Evolutionary conservation across 768 basidiomycete species (phyloP), one percentile per base, ranked within the genome.

Genomic region (Mycena leptocephala): DNA sequence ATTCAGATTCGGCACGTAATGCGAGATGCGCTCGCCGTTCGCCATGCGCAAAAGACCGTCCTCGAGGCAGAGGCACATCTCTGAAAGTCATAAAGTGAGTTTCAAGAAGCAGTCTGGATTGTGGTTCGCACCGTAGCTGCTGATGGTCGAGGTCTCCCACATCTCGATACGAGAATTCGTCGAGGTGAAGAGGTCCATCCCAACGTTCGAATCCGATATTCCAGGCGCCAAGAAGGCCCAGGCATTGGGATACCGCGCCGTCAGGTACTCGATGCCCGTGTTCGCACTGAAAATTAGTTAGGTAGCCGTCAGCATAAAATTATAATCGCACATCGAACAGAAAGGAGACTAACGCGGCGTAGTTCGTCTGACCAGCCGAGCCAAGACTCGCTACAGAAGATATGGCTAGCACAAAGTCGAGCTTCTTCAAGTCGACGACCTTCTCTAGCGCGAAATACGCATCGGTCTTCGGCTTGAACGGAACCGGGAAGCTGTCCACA

Each of bases 311-410:
- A n/a, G n/a, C n/a, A n/a, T n/a, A 32, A n/a, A 3, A 22, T 16
- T 46, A 41, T 53, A 16, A 32, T 2, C 30, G 20, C 24, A 64
- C 0, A 13, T 4, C n/a, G n/a, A n/a, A n/a, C n/a, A n/a, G 11
- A 16, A 41, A n/a, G n/a, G 46, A 59, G 37, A 74, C 76, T 74
- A 48, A 86, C 84, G 80, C 80, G 6, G 84, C 81, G 76, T 87
- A 87, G 67, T 87, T 88, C 0, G 85, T 82, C 75, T 88, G 87
- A 3, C 87, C 87, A n/a, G 79, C 78, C 59, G 76, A 82, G 16
- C 87, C 87, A 74, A 86, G 84, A 18, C 58, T 72, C 9, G 83
- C 72, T 6, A 85, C 82, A 2, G 86, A 86, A 0, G 86, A 85
- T 37, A 86, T 81, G 2, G 81, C 77, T 48, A 87, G 76, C 20